Evolutionary conservation across 176 grass and related monocot species (phyloP).

Genomic region (Dactylis glomerata): DNA sequence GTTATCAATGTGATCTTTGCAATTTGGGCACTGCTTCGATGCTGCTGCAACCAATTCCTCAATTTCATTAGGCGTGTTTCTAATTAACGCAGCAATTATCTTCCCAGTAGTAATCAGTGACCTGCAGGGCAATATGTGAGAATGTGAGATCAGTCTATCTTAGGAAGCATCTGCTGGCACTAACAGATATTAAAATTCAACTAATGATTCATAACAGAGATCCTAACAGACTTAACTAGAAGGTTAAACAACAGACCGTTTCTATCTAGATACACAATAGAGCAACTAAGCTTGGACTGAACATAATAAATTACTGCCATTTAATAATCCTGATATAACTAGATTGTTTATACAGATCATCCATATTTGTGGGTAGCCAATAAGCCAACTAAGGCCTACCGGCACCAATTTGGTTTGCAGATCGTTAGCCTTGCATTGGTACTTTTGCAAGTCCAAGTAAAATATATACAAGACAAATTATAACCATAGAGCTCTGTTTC

Average conservation of each 20-base stretch:
- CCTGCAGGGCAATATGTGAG: slow-evolving; percentile 31
- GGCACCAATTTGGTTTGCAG: neutral
- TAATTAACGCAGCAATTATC: slow-evolving; percentile 48
- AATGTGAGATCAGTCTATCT: neutral
- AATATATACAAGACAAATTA: neutral
- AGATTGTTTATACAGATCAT: too few relatives aligned
- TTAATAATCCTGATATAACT: too few relatives aligned
- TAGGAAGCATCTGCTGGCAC: neutral
- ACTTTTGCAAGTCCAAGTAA: neutral
- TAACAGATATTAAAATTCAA: neutral
- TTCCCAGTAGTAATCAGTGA: slow-evolving; percentile 51
- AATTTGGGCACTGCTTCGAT: slow-evolving; percentile 56
- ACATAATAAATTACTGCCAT: too few relatives aligned
- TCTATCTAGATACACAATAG: neutral
- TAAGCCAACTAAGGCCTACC: neutral
- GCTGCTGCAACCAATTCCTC: slow-evolving; percentile 40
- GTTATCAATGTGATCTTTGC: slow-evolving; percentile 49
- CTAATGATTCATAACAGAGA: neutral
- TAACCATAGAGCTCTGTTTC: neutral
- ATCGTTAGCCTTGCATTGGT: neutral
- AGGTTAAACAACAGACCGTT: too few relatives aligned
- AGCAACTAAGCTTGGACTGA: neutral
- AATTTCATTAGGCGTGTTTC: neutral
- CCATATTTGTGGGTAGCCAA: too few relatives aligned
- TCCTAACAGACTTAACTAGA: too few relatives aligned